Conservation (phyloP, 352 stramenopile genomes). For the Pythium dissotocum region DNA sequence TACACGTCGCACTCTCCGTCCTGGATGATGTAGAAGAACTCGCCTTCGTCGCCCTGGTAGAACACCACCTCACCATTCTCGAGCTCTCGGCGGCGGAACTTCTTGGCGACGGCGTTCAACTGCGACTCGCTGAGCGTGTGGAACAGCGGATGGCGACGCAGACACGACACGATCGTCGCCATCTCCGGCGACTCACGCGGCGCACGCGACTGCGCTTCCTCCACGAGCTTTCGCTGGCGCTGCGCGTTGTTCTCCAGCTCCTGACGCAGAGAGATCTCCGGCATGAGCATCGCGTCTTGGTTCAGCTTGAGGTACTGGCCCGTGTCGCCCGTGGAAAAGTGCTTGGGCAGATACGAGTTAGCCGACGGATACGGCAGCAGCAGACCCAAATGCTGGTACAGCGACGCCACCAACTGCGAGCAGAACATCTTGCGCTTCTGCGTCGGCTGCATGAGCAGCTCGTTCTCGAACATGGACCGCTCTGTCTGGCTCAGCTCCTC, state of each 20-base stretch:
- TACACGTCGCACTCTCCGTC: conserved; percentile 80
- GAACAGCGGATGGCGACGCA: conserved; percentile 81
- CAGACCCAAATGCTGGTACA: conserved; percentile 82
- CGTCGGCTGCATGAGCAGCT: conserved; percentile 42
- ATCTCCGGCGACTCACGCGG: conserved; percentile 40
- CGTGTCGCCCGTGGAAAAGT: conserved; percentile 63
- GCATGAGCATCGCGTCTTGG: conserved; percentile 65
- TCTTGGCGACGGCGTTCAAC: conserved; percentile 47
- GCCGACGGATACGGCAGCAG: conserved; percentile 80
- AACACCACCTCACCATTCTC: conserved; percentile 77
- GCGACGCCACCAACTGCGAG: conserved; percentile 71
- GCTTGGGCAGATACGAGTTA: conserved; percentile 88
- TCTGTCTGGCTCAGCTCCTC: conserved; percentile 58
- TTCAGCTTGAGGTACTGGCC: conserved; percentile 77
- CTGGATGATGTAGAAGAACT: conserved; percentile 85
- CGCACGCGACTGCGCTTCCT: conserved; percentile 36
- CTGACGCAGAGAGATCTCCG: conserved; percentile 66
- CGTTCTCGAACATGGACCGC: conserved; percentile 84
- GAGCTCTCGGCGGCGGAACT: conserved; percentile 62
- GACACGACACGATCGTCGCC: conserved; percentile 58
- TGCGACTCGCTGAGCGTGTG: conserved; percentile 74
- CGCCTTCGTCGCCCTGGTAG: conserved; percentile 72
- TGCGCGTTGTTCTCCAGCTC: conserved; percentile 38
- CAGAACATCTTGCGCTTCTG: conserved; percentile 74
- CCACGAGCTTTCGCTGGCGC: conserved; percentile 28